Base-by-base conservation (phyloP, 768 basidiomycete species). In the Pleurotus eryngii region DNA sequence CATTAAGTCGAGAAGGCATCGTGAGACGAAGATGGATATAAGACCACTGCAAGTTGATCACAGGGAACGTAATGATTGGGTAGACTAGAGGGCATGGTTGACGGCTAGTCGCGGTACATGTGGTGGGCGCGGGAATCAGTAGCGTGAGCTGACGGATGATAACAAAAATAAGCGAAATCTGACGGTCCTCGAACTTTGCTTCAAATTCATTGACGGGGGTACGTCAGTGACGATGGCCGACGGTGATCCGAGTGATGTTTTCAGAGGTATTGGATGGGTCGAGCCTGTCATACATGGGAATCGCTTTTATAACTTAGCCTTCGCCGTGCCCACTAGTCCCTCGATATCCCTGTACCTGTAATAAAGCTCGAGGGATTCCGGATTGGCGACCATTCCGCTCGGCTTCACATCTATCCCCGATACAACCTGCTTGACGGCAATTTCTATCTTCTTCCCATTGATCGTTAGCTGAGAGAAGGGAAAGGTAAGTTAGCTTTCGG, bases 361-460 rank as follows among this genome's bases (percentile, higher is more conserved):
- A 61, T 87, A 89, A 14, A 83, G 67, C 57, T 85, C 68, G 46
- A 89, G 74, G 0, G 83, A 81, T 53, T 86, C 84, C 0, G 87
- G 87, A 64, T 89, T 89, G 5, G 86, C 85, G 17, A 90, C 86
- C 2, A 87, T 89, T 17, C 87, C 87, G 59, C 87, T 90, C 3
- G 87, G 86, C 61, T 81, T 76, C 43, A 88, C 60, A 57, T 81
- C 75, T 9, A 75, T 73, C 1, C 87, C 87, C n/a, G 86, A 89
- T 42, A 89, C 77, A 56, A 90, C 86, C 63, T 89, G 86, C 68
- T 89, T 90, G 49, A 89, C 84, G 2, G 85, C 87, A 26, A 90
- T 88, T 70, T 89, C 89, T 43, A 89, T 87, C 65, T 89, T 89
- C 76, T 89, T 90, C 8, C 83, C 83, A 49, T 89, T 89, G 7